Percentiles rank a stretch among this genome's conserved stretches.
These are phyloP conservation scores for Halophytophthora batemanensis DNA, from an alignment of 352 stramenopile species.

Conservation along the genomic window DNA sequence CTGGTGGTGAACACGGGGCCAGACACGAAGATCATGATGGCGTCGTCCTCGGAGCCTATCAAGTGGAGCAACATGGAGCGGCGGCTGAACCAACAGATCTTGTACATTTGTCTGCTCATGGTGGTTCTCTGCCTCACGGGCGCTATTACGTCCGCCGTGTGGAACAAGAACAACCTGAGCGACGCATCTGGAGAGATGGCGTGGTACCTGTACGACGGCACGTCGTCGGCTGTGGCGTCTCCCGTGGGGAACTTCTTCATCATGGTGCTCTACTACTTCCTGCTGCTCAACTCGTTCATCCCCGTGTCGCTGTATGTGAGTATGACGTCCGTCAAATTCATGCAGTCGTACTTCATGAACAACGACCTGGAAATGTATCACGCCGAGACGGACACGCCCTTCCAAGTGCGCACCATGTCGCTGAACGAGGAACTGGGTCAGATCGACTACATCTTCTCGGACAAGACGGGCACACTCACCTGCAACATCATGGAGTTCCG, in stretches of 20 bases:
- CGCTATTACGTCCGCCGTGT: constrained; percentile 57
- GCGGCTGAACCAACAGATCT: constrained; percentile 75
- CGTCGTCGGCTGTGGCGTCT: constrained; percentile 42
- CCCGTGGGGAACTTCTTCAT: constrained; percentile 85
- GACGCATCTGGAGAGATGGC: constrained; percentile 26
- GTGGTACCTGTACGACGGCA: constrained; percentile 72
- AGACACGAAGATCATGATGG: constrained; percentile 91
- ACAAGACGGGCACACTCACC: constrained; percentile 96
- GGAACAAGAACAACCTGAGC: constrained; percentile 66
- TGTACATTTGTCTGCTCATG: constrained; percentile 85
- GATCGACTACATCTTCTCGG: constrained; percentile 92
- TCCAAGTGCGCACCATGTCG: constrained; percentile 89
- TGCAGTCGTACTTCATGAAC: constrained; percentile 91
- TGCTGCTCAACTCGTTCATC: constrained; percentile 94
- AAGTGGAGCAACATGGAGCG: constrained; percentile 90
- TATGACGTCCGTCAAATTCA: constrained; percentile 93
- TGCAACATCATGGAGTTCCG: constrained; percentile 98
- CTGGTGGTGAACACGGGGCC: constrained; percentile 91
- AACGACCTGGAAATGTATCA: constrained; percentile 93
- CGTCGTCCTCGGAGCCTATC: constrained; percentile 66
- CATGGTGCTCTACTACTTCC: constrained; percentile 92
- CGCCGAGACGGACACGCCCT: constrained; percentile 91
- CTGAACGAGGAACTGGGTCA: constrained; percentile 94
- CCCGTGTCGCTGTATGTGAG: constrained; percentile 94
- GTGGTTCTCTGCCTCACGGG: constrained; percentile 69